These are phyloP conservation scores for Lachancea waltii DNA, from an alignment of 805 yeast species.

Conservation along the genomic window DNA sequence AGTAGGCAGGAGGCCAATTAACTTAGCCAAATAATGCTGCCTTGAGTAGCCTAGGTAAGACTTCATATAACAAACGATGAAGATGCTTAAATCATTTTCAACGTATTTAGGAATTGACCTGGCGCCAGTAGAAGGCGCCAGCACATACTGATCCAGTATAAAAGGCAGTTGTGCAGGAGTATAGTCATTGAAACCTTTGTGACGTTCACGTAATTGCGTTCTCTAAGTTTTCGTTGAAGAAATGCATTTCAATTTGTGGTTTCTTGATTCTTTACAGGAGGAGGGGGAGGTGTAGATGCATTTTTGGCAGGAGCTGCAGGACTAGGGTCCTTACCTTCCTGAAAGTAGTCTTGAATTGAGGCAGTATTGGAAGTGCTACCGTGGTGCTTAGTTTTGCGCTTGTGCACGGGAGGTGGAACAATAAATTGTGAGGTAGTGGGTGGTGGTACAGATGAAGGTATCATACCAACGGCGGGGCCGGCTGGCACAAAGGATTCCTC, in stretches of 20 bases:
- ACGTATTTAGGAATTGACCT: no score
- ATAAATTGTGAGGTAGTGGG: constrained; percentile 5
- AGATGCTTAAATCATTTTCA: no score
- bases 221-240: no score
- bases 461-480: neutral
- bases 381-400: constrained; percentile 13
- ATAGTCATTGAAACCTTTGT: no score
- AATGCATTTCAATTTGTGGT: neutral
- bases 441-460: neutral
- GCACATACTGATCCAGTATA: no score
- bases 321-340: constrained; percentile 28
- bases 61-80: no score
- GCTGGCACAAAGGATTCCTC: constrained; percentile 9
- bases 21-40: no score
- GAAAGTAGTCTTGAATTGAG: constrained; percentile 26
- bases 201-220: no score
- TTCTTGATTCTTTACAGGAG: constrained; percentile 1
- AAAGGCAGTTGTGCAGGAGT: no score
- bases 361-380: constrained; percentile 11
- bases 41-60: no score
- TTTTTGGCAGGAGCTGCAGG: constrained; percentile 4
- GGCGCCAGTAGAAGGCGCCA: no score
- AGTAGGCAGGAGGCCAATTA: no score
- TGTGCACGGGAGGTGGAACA: constrained; percentile 13
- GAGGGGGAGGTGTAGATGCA: constrained; percentile 9